These are phyloP conservation scores for Acacia melanoxylon DNA, from an alignment of 306 rosid species.

Conservation along the genomic window DNA sequence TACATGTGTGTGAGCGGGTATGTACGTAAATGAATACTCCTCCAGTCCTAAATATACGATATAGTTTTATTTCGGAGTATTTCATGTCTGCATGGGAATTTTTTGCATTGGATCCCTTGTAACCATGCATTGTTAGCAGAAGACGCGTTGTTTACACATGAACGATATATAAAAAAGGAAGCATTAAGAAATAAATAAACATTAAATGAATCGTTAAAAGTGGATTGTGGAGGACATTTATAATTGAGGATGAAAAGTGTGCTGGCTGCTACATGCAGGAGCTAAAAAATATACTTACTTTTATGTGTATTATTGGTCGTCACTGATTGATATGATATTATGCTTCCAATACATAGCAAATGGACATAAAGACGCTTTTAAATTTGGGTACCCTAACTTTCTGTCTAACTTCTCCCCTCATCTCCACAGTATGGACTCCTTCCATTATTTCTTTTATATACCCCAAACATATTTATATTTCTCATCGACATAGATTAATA, in stretches of 20 bases:
- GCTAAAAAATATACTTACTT: neutral
- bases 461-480: neutral
- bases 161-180: neutral
- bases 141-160: neutral
- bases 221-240: neutral
- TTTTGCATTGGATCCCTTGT: neutral
- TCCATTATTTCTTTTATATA: neutral
- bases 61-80: neutral
- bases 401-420: neutral
- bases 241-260: neutral
- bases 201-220: neutral
- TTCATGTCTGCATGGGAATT: neutral
- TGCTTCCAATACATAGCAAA: neutral
- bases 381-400: slow-evolving; percentile 5
- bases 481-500: too few relatives aligned
- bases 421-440: neutral
- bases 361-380: slow-evolving; percentile 13
- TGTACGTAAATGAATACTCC: too few relatives aligned
- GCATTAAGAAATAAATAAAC: neutral
- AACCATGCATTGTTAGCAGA: neutral
- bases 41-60: too few relatives aligned
- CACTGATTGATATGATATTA: slow-evolving; percentile 3
- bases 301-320: neutral
- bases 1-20: too few relatives aligned
- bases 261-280: neutral